phyloP scores from a whole-genome alignment of 352 stramenopile species.

The Peronospora belbahrii region DNA sequence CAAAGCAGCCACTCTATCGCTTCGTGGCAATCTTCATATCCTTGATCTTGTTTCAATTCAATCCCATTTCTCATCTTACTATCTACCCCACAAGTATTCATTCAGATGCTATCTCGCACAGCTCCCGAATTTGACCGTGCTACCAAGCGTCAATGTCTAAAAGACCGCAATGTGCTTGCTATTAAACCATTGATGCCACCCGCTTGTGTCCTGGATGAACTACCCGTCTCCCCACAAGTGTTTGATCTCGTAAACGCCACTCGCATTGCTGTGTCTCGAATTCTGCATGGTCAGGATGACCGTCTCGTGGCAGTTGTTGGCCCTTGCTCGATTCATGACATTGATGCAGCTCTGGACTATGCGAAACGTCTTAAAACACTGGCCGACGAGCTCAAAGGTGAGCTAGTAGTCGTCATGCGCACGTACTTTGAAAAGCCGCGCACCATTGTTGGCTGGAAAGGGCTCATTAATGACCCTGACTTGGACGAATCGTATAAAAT shows the following conservation, averaged over 20 bases:
- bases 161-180: conserved; percentile 63
- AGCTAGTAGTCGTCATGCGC: conserved; percentile 79
- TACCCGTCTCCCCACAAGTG: conserved; percentile 61
- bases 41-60: background rate
- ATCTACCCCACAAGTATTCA: background rate
- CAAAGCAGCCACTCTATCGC: too few relatives aligned
- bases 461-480: conserved; percentile 82
- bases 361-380: conserved; percentile 50
- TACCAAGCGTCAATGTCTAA: conserved; percentile 57
- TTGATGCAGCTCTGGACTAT: conserved; percentile 67
- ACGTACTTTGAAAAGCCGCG: conserved; percentile 86
- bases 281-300: conserved; percentile 60
- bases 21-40: too few relatives aligned
- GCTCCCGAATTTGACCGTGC: conserved; percentile 28
- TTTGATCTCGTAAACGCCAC: conserved; percentile 53
- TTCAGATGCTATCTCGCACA: conserved; percentile 16
- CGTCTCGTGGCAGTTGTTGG: conserved; percentile 68
- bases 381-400: conserved; percentile 43
- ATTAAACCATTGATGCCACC: conserved; percentile 67
- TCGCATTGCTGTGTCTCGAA: conserved; percentile 40
- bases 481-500: conserved; percentile 82
- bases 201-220: conserved; percentile 64
- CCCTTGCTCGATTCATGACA: conserved; percentile 80
- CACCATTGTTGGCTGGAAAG: conserved; percentile 81
- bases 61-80: background rate